Evolutionary conservation across 768 basidiomycete genomes (phyloP).

Genomic region (Panellus pusillus): DNA sequence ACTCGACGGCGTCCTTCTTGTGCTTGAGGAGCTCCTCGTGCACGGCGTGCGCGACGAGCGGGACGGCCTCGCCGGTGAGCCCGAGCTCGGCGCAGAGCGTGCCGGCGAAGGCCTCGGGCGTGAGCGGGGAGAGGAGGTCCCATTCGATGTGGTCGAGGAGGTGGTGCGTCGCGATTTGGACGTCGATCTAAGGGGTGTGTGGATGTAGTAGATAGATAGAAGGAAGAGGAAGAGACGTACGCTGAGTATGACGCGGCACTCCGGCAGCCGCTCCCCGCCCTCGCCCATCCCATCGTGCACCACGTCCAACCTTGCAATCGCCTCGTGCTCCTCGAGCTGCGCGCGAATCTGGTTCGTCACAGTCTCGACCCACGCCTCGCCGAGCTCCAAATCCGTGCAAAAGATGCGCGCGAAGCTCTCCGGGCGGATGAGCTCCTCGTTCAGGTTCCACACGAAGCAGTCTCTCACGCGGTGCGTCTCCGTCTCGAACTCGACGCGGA

Average conservation of each 20-base stretch:
- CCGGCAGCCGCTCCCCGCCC: conserved; percentile 59
- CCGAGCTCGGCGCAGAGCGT: conserved; percentile 86
- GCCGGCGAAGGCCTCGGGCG: conserved; percentile 81
- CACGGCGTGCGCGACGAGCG: conserved; percentile 88
- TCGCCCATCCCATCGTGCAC: conserved; percentile 44
- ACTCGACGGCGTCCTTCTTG: conserved; percentile 93
- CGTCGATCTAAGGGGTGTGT: conserved; percentile 54
- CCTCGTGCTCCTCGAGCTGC: conserved; percentile 89
- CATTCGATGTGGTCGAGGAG: conserved; percentile 96
- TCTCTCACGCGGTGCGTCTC: conserved; percentile 91
- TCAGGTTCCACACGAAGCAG: conserved; percentile 93
- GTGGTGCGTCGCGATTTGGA: conserved; percentile 91
- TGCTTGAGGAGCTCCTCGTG: conserved; percentile 96
- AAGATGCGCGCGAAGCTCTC: conserved; percentile 84
- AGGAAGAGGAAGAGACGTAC: conserved; percentile 42
- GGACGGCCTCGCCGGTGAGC: conserved; percentile 81
- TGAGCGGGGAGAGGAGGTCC: conserved; percentile 93
- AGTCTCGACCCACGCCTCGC: conserved; percentile 68
- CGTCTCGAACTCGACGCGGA: conserved; percentile 94
- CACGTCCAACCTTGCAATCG: conserved; percentile 75
- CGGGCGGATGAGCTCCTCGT: conserved; percentile 84
- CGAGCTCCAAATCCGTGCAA: conserved; percentile 85
- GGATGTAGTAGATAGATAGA: background rate
- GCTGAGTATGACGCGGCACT: conserved; percentile 81
- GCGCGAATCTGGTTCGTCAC: conserved; percentile 85